Conservation (phyloP, 176 grass and related monocot species). For the Zoysia japonica region DNA sequence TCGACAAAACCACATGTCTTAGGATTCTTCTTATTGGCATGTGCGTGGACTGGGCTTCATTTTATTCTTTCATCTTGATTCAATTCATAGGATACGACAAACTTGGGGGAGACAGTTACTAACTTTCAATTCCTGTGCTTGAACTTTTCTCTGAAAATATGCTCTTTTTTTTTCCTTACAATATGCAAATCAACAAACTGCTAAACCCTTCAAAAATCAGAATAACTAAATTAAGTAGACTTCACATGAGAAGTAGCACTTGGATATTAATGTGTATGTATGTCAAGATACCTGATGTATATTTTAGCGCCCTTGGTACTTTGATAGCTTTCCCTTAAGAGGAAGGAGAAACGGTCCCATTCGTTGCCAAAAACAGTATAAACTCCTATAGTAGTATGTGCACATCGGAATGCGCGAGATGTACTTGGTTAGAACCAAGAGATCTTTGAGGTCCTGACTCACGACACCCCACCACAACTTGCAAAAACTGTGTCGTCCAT, state of each 20-base stretch:
- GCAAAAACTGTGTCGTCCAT: too few species aligned
- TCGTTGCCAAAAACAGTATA: background rate
- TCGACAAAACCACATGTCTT: background rate
- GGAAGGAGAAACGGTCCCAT: background rate
- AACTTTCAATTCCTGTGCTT: too few species aligned
- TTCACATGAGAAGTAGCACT: background rate
- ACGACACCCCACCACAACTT: background rate
- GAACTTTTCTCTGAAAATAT: background rate
- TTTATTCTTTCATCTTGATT: too few species aligned
- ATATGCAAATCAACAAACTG: background rate
- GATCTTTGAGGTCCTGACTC: background rate
- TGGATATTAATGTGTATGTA: too few species aligned
- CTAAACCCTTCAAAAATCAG: too few species aligned
- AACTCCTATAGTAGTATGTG: too few species aligned
- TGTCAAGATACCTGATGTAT: too few species aligned
- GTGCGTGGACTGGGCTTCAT: too few species aligned
- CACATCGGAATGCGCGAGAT: constrained; percentile 6
- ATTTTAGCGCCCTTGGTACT: background rate
- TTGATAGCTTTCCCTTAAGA: background rate
- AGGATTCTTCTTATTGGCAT: too few species aligned
- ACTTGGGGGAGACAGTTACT: too few species aligned
- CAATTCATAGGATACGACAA: too few species aligned
- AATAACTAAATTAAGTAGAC: background rate
- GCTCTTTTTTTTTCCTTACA: background rate
- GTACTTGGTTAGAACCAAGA: constrained; percentile 2